phyloP scores from a whole-genome alignment of 176 grass and related monocot species.

The Secale cereale region DNA sequence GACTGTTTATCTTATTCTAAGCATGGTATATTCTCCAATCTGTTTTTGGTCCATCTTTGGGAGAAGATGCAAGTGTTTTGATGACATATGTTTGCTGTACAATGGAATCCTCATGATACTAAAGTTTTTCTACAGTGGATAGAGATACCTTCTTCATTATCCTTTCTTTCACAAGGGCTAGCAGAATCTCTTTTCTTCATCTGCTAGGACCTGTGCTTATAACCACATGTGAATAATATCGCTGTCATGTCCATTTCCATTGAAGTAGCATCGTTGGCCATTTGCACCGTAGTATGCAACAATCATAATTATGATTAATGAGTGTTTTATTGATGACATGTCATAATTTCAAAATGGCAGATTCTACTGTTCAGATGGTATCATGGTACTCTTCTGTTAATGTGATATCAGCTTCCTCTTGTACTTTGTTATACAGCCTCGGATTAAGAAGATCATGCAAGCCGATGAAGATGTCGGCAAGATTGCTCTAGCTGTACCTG shows the following conservation, averaged over 20 bases:
- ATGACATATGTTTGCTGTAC: not conserved
- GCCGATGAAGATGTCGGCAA: slow-evolving; percentile 97
- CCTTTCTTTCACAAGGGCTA: slow-evolving; percentile 7
- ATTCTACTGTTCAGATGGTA: not conserved
- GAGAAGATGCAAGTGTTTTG: slow-evolving; percentile 8
- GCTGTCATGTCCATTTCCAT: not conserved
- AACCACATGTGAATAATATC: not conserved
- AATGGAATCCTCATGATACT: not conserved
- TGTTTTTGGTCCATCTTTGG: not conserved
- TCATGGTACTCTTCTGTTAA: not conserved
- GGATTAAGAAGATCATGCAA: slow-evolving; percentile 99
- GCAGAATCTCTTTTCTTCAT: not conserved
- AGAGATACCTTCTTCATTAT: not conserved
- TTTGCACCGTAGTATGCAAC: not conserved
- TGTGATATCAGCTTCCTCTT: slow-evolving; percentile 15
- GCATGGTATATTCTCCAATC: not conserved
- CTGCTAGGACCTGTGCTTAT: slow-evolving; percentile 1
- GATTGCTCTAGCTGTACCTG: slow-evolving; percentile 88
- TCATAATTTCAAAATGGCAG: not conserved
- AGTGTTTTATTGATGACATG: not conserved
- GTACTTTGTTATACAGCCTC: slow-evolving; percentile 45
- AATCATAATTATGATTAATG: not conserved
- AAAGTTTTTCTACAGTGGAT: not conserved
- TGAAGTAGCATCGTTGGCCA: not conserved
- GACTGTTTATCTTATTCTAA: not conserved